Conservation (phyloP, 2,329 filamentous ascomycete genomes). For the Exophiala spinifera region DNA sequence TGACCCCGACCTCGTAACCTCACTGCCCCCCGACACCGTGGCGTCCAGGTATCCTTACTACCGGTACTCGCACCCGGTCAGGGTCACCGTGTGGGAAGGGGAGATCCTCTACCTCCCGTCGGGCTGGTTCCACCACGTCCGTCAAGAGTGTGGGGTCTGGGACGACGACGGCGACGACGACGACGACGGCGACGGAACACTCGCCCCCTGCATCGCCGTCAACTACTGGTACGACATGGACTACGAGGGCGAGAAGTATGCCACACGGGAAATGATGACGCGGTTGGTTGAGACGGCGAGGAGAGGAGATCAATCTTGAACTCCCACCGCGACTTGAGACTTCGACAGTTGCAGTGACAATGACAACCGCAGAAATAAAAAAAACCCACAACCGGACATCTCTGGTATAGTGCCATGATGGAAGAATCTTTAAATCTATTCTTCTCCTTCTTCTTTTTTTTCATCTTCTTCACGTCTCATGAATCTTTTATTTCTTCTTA, state of each 20-base stretch:
- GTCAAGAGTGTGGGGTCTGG: slow-evolving; percentile 27
- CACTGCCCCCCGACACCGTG: neutral
- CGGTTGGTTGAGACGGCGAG: slow-evolving; percentile 17
- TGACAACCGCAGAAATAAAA: too few relatives aligned
- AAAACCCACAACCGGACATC: too few relatives aligned
- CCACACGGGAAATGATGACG: slow-evolving; percentile 41
- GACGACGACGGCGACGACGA: too few relatives aligned
- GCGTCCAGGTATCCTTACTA: slow-evolving; percentile 16
- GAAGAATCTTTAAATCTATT: too few relatives aligned
- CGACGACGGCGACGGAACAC: slow-evolving; percentile 13
- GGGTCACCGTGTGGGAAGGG: slow-evolving; percentile 23
- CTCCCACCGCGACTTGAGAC: too few relatives aligned
- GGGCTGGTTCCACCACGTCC: slow-evolving; percentile 30
- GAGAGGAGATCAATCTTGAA: neutral
- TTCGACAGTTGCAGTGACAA: too few relatives aligned
- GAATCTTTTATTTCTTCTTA: too few relatives aligned
- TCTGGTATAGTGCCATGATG: too few relatives aligned
- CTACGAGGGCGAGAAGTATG: slow-evolving; percentile 43
- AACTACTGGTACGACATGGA: slow-evolving; percentile 32
- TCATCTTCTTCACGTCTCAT: too few relatives aligned
- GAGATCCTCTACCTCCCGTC: slow-evolving; percentile 29
- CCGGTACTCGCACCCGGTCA: slow-evolving; percentile 19
- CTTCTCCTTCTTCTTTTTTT: too few relatives aligned
- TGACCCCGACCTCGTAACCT: too few relatives aligned
- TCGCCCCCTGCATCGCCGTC: slow-evolving; percentile 28